Percentiles rank a stretch among this genome's conserved stretches.
Conservation (phyloP, 805 yeast species). For the Lachancea mirantina region DNA sequence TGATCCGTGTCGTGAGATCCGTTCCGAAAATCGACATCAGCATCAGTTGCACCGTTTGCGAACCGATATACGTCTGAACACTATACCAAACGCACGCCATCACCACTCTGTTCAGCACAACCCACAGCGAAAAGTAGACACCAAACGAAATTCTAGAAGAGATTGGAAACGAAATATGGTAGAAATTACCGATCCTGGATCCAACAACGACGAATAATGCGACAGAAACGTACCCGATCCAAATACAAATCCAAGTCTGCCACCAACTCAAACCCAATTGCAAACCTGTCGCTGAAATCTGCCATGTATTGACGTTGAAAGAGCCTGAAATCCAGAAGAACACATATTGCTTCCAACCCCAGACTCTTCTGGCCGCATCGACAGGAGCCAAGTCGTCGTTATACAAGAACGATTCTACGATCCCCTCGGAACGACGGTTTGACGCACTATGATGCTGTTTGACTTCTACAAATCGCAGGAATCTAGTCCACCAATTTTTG, state of each 20-base stretch:
- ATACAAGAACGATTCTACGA: conserved; percentile 42
- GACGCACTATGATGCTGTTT: conserved; percentile 9
- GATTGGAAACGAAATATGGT: conserved; percentile 84
- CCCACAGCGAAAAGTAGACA: conserved; percentile 82
- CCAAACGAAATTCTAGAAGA: conserved; percentile 80
- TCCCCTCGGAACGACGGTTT: conserved; percentile 9
- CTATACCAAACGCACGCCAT: conserved; percentile 89
- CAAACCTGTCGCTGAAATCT: conserved; percentile 84
- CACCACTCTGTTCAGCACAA: conserved; percentile 78
- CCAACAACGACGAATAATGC: conserved; percentile 61
- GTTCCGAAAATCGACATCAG: conserved; percentile 69
- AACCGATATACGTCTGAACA: conserved; percentile 80
- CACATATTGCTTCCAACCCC: conserved; percentile 80
- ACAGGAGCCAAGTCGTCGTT: conserved; percentile 79
- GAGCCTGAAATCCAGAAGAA: conserved; percentile 87
- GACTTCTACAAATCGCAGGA: conserved; percentile 9
- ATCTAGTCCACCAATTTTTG: conserved; percentile 5
- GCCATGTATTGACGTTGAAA: conserved; percentile 87
- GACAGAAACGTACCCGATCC: conserved; percentile 74
- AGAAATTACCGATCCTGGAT: conserved; percentile 73
- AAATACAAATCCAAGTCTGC: conserved; percentile 85
- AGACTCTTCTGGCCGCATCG: conserved; percentile 61
- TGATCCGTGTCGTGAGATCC: conserved; percentile 54
- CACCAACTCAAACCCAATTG: conserved; percentile 80
- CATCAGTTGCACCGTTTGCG: conserved; percentile 77